These are phyloP conservation scores for Galeopsis tetrahit DNA, from an alignment of 257 asterid genomes.

Conservation along the genomic window DNA sequence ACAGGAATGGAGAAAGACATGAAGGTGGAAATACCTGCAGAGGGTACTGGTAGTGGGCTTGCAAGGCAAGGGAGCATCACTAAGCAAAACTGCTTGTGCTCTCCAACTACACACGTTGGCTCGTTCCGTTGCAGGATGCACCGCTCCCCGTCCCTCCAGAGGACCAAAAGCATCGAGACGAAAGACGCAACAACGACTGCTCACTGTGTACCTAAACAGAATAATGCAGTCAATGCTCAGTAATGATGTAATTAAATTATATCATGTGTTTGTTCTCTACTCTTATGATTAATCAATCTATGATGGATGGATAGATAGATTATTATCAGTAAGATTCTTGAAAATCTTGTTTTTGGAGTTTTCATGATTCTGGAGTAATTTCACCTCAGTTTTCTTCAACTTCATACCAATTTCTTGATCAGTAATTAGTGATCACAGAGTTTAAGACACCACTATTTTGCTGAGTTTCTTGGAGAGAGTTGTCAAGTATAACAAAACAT, in stretches of 20 bases:
- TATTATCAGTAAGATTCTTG: background rate
- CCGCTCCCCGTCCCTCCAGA: constrained; percentile 58
- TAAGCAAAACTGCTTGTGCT: constrained; percentile 65
- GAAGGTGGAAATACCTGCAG: constrained; percentile 56
- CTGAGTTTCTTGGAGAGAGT: too few species aligned
- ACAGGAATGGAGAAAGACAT: constrained; percentile 55
- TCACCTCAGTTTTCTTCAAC: background rate
- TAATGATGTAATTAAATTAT: background rate
- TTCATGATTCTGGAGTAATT: background rate
- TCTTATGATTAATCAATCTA: background rate
- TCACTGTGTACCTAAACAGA: constrained; percentile 6
- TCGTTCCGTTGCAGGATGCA: constrained; percentile 83
- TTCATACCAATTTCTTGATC: background rate
- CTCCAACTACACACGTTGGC: constrained; percentile 83
- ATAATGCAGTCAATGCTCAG: constrained; percentile 38
- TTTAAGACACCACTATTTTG: background rate
- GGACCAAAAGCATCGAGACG: constrained; percentile 56
- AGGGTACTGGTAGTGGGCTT: constrained; percentile 49
- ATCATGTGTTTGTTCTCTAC: background rate
- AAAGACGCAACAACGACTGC: background rate
- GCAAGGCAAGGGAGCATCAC: constrained; percentile 69
- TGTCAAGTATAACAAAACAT: too few species aligned
- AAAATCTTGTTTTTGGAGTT: background rate
- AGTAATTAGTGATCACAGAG: background rate
- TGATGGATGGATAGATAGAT: too few species aligned